These are phyloP conservation scores for Jatropha podagrica DNA, from an alignment of 441 rosid species.

Conservation along the genomic window DNA sequence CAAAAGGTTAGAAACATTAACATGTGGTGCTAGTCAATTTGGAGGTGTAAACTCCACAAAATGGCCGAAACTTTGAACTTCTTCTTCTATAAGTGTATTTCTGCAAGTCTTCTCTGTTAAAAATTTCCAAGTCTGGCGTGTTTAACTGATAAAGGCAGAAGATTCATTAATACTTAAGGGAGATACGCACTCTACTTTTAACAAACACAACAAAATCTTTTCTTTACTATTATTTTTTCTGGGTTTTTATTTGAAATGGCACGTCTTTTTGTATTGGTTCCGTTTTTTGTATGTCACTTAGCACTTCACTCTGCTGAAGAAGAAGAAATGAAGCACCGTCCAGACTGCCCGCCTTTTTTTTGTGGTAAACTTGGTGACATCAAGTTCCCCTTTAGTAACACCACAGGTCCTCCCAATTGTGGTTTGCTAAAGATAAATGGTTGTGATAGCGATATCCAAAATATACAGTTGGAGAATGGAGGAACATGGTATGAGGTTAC, in stretches of 20 bases:
- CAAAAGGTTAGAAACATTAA: not conserved
- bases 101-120: not conserved
- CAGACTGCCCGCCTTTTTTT: slow-evolving; percentile 1
- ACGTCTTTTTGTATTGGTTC: not conserved
- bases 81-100: not conserved
- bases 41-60: not conserved
- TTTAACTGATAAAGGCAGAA: not conserved
- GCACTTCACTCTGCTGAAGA: slow-evolving; percentile 11
- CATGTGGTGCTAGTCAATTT: not conserved
- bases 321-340: not conserved
- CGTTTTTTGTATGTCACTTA: slow-evolving; percentile 5
- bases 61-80: not conserved
- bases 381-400: slow-evolving; percentile 19
- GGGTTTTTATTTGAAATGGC: not conserved
- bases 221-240: not conserved
- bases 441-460: slow-evolving; percentile 5
- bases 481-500: slow-evolving; percentile 14
- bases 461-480: slow-evolving; percentile 6
- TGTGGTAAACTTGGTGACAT: slow-evolving; percentile 21
- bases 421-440: slow-evolving; percentile 17
- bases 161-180: not conserved
- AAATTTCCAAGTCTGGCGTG: slow-evolving; percentile 5
- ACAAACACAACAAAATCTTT: not conserved
- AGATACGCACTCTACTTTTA: not conserved
- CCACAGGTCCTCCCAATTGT: not conserved